These are phyloP conservation scores for Apium graveolens DNA, from an alignment of 129 eudicot species.

Conservation along the genomic window DNA sequence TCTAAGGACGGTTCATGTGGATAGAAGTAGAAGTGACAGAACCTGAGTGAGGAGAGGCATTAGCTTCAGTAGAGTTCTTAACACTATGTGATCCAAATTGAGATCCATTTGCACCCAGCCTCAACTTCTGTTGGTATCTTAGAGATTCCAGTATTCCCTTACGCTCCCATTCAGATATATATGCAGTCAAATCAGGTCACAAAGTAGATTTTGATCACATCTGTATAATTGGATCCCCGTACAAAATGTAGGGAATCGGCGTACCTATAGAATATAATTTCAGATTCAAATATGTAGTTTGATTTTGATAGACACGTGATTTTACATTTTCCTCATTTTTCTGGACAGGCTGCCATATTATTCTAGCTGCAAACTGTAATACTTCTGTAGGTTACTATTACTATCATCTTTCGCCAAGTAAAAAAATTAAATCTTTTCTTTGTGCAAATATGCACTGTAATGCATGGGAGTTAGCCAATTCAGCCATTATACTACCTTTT, in stretches of 20 bases:
- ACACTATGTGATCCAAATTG: background rate
- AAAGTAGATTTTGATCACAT: background rate
- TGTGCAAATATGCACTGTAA: background rate
- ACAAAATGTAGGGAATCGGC: background rate
- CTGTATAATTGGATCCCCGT: background rate
- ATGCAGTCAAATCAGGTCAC: background rate
- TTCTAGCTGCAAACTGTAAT: background rate
- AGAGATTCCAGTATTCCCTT: background rate
- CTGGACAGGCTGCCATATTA: background rate
- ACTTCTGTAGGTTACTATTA: background rate
- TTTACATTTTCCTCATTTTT: background rate
- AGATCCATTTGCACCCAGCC: background rate
- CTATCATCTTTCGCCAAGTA: background rate
- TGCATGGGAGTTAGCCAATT: background rate
- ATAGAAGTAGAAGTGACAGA: conserved; percentile 52
- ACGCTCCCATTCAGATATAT: background rate
- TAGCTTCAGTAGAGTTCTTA: background rate
- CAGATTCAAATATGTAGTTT: background rate
- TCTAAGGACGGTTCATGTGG: conserved; percentile 34
- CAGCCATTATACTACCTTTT: background rate
- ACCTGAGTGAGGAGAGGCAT: conserved; percentile 22
- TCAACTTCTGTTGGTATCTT: background rate
- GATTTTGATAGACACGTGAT: background rate
- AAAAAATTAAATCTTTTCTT: background rate
- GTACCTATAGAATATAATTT: background rate